Evolutionary conservation across 345 rosid genomes (phyloP).

Genomic region (Pelargonium nanum): DNA sequence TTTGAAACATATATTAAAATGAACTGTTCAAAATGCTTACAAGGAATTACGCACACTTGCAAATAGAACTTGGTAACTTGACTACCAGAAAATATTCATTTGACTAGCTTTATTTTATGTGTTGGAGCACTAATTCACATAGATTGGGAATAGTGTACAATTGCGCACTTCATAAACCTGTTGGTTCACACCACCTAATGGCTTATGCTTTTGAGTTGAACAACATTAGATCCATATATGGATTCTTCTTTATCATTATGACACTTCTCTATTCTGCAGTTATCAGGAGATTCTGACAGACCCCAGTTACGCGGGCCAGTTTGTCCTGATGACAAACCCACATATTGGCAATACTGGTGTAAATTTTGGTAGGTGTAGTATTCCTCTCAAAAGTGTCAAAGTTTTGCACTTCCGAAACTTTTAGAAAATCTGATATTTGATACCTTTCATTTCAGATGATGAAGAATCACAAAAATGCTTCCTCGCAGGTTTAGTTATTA

Average conservation of each 20-base stretch:
- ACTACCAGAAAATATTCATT: too few relatives aligned
- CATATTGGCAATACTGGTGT: slow-evolving; percentile 97
- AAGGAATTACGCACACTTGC: too few relatives aligned
- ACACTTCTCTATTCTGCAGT: slow-evolving; percentile 33
- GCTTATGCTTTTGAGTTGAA: too few relatives aligned
- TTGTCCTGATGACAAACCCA: slow-evolving; percentile 96
- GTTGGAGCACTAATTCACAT: too few relatives aligned
- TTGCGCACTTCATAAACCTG: too few relatives aligned
- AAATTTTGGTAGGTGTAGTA: slow-evolving; percentile 52
- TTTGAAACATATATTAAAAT: too few relatives aligned
- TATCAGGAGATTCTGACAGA: slow-evolving; percentile 98
- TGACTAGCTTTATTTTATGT: too few relatives aligned
- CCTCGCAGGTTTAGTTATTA: slow-evolving; percentile 82
- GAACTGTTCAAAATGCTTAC: too few relatives aligned
- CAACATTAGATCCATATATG: background rate
- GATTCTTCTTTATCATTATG: background rate
- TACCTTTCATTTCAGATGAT: slow-evolving; percentile 44
- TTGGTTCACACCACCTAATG: too few relatives aligned
- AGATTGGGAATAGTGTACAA: too few relatives aligned
- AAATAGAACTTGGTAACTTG: too few relatives aligned
- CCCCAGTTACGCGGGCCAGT: slow-evolving; percentile 95
- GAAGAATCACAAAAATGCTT: slow-evolving; percentile 84
- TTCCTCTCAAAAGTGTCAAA: background rate
- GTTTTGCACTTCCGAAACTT: background rate
- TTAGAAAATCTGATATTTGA: slow-evolving; percentile 7